A percentile compares a stretch with the other conserved stretches of the same genome.
phyloP scores from a whole-genome alignment of 352 stramenopile genomes.

The Phytopythium cucurbitacearum region DNA sequence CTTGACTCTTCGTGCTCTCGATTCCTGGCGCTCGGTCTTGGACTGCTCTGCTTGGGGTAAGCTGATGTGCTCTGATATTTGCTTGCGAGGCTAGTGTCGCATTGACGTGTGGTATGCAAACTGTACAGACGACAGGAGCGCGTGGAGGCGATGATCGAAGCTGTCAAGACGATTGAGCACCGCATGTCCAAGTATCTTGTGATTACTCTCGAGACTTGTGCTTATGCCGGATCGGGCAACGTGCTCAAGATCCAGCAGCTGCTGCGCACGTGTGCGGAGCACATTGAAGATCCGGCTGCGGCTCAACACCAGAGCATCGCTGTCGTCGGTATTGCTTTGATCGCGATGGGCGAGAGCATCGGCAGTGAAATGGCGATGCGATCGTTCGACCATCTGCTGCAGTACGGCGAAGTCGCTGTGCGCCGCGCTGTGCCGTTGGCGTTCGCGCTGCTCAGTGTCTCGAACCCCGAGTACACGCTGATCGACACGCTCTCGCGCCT shows the following conservation, averaged over 20 bases:
- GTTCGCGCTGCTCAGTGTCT: conserved; percentile 95
- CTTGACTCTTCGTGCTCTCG: conserved; percentile 94
- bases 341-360: conserved; percentile 97
- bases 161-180: conserved; percentile 97
- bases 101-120: neutral
- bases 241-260: conserved; percentile 98
- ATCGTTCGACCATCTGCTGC: conserved; percentile 98
- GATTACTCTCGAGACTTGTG: conserved; percentile 97
- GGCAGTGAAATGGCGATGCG: conserved; percentile 98
- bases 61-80: conserved; percentile 12
- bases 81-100: neutral
- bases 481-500: conserved; percentile 97
- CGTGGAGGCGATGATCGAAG: conserved; percentile 98
- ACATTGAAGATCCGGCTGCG: conserved; percentile 85
- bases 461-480: conserved; percentile 95
- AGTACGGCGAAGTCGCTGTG: conserved; percentile 98
- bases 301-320: conserved; percentile 92
- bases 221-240: conserved; percentile 98
- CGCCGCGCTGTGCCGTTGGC: conserved; percentile 96
- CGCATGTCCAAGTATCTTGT: conserved; percentile 96
- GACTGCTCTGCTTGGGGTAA: conserved; percentile 96
- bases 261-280: conserved; percentile 96
- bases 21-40: conserved; percentile 97
- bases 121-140: conserved; percentile 83
- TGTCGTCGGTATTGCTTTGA: conserved; percentile 97